A percentile compares a stretch with the other conserved stretches of the same genome.
Evolutionary conservation across 2,329 filamentous ascomycete species (phyloP).

Genomic region (Fusarium falciforme): DNA sequence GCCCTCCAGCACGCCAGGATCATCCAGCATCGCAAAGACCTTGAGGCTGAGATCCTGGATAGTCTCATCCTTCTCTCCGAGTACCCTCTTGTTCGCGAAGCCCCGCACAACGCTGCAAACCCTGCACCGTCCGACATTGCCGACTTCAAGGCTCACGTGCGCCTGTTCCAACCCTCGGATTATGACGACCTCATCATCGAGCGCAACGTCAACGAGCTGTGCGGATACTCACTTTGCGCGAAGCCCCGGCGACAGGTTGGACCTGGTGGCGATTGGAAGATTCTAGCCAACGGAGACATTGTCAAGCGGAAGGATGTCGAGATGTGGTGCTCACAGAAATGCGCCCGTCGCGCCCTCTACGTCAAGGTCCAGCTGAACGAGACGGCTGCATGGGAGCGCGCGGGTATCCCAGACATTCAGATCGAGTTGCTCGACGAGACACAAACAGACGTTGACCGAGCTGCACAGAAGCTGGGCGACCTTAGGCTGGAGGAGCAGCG

Average conservation of each 20-base stretch:
- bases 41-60: conserved; percentile 79
- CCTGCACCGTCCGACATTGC: conserved; percentile 68
- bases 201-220: conserved; percentile 83
- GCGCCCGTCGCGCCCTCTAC: conserved; percentile 83
- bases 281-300: conserved; percentile 70
- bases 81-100: conserved; percentile 55
- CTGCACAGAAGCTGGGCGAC: conserved; percentile 53
- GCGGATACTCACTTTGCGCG: conserved; percentile 86
- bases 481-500: conserved; percentile 59
- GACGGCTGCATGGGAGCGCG: conserved; percentile 86
- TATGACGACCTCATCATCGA: conserved; percentile 91
- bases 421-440: conserved; percentile 76
- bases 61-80: conserved; percentile 78
- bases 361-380: conserved; percentile 90
- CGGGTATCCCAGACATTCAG: conserved; percentile 64
- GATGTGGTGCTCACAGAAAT: conserved; percentile 87
- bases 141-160: conserved; percentile 74
- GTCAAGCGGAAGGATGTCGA: conserved; percentile 79
- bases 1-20: conserved; percentile 85
- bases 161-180: conserved; percentile 85
- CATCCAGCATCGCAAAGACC: conserved; percentile 84
- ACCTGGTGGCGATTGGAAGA: conserved; percentile 73
- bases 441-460: conserved; percentile 56
- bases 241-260: conserved; percentile 68
- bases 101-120: conserved; percentile 56